These are phyloP conservation scores for Trichoderma citrinoviride DNA, from an alignment of 2,329 filamentous ascomycete genomes.

Conservation along the genomic window DNA sequence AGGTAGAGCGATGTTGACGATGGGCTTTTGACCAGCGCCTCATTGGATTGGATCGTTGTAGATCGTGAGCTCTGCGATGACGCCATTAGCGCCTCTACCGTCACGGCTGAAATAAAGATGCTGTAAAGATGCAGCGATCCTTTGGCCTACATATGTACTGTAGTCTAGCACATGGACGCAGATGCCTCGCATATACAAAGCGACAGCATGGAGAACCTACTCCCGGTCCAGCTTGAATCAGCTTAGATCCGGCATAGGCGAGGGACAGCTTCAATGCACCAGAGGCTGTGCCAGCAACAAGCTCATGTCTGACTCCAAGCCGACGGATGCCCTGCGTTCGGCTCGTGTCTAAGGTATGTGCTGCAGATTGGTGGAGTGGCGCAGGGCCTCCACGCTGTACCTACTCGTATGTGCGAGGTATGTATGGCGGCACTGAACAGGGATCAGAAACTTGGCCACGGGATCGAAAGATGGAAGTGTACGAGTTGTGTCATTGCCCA, in stretches of 20 bases:
- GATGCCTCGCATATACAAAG: not conserved
- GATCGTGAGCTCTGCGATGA: constrained; percentile 1
- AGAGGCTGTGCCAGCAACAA: not conserved
- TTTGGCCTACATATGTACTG: not conserved
- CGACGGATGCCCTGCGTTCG: constrained; percentile 10
- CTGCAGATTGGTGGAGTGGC: constrained; percentile 13
- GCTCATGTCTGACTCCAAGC: not conserved
- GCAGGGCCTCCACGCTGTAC: not conserved
- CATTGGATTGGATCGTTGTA: not conserved
- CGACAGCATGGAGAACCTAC: not conserved
- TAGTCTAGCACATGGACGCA: not conserved
- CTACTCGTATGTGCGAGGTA: too few species aligned
- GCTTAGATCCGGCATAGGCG: not conserved
- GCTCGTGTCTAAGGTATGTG: not conserved
- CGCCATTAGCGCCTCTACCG: constrained; percentile 11
- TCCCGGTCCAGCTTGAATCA: not conserved
- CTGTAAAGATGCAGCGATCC: not conserved
- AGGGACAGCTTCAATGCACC: not conserved
- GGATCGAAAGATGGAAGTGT: not conserved
- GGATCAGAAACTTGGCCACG: constrained; percentile 19
- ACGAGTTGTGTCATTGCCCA: not conserved
- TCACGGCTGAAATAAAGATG: not conserved
- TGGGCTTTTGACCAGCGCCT: not conserved
- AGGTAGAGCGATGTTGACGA: not conserved
- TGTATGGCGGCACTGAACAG: not conserved